These are phyloP conservation scores for Knoxia roxburghii DNA, from an alignment of 257 asterid species.

Conservation along the genomic window DNA sequence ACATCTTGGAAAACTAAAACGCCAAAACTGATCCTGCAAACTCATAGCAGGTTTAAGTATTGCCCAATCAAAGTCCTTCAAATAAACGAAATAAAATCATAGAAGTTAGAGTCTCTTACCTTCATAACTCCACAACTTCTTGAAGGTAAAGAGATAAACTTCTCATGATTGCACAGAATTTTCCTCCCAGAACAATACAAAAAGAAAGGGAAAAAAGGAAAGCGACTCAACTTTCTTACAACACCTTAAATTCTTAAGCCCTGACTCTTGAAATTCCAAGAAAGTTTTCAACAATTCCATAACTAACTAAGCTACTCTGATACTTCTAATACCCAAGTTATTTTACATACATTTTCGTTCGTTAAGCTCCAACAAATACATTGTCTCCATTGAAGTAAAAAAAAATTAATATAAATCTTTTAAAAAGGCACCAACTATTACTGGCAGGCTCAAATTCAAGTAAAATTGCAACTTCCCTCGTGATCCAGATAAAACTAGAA, in stretches of 20 bases:
- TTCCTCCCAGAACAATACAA: not conserved
- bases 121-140: not conserved
- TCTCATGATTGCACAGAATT: not conserved
- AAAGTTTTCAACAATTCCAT: not conserved
- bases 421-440: not conserved
- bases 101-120: not conserved
- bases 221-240: not conserved
- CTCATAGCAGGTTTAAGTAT: not conserved
- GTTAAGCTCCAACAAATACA: not conserved
- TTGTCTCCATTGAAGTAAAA: not conserved
- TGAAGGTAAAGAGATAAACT: not conserved
- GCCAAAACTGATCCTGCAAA: not conserved
- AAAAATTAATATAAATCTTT: too few relatives aligned
- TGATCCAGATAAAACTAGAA: not conserved
- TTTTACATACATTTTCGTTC: not conserved
- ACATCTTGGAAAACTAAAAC: constrained; percentile 3
- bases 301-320: not conserved
- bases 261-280: not conserved
- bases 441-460: not conserved
- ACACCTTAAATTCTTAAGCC: not conserved
- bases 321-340: not conserved
- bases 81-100: not conserved
- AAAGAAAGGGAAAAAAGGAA: not conserved
- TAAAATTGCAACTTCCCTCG: not conserved
- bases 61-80: not conserved